Evolutionary conservation across 2,329 filamentous ascomycete genomes (phyloP).

Genomic region (Fusarium sororula): DNA sequence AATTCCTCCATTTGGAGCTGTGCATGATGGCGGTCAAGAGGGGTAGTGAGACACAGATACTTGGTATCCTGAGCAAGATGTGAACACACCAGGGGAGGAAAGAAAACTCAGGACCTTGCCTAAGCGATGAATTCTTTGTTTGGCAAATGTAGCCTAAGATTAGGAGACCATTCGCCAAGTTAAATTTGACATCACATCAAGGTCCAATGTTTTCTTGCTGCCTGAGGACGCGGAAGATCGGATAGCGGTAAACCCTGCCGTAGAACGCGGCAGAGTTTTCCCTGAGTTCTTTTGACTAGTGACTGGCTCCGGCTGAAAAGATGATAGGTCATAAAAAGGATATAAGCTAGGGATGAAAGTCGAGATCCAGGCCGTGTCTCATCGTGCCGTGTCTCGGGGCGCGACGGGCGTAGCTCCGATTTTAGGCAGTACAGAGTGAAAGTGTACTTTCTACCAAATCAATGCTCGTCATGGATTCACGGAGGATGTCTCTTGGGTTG

Average conservation of each 20-base stretch:
- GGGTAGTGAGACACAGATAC: background rate
- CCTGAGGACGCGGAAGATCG: too few species aligned
- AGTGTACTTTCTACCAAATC: rapidly evolving
- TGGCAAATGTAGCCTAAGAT: too few species aligned
- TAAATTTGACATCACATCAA: too few species aligned
- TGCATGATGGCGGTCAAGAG: background rate
- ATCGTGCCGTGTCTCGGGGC: background rate
- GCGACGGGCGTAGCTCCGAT: background rate
- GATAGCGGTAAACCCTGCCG: rapidly evolving
- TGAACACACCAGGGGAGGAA: background rate
- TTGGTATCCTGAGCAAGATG: too few species aligned
- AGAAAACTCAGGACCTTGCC: too few species aligned
- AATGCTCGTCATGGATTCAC: background rate
- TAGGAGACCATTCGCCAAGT: too few species aligned
- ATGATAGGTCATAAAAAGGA: background rate
- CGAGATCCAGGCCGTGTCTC: background rate
- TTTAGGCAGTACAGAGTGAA: rapidly evolving
- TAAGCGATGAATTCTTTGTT: too few species aligned
- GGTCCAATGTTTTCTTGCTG: too few species aligned
- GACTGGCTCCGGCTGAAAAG: too few species aligned
- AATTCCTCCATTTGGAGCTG: background rate
- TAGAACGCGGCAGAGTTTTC: rapidly evolving
- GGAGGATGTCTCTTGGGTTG: background rate
- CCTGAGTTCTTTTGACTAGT: too few species aligned
- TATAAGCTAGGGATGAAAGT: too few species aligned